phyloP scores from a whole-genome alignment of 768 basidiomycete species.

The Collybia sp. region DNA sequence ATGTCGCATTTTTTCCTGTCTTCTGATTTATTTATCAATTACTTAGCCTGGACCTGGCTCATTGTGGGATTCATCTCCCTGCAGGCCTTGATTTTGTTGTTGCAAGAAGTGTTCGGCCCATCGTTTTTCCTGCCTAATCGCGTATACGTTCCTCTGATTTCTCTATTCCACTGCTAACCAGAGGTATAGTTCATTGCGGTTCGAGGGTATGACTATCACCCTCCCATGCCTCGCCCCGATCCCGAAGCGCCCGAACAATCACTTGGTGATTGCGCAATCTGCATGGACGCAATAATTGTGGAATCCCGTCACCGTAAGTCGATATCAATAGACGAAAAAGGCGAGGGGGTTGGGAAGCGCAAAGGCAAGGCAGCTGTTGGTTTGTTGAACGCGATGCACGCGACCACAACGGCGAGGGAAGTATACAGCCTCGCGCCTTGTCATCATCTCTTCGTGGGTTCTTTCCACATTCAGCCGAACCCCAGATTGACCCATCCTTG shows the following conservation, averaged over 20 bases:
- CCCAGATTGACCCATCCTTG: neutral
- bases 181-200: constrained; percentile 47
- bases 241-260: constrained; percentile 72
- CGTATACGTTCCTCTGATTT: constrained; percentile 32
- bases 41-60: constrained; percentile 58
- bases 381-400: constrained; percentile 36
- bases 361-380: constrained; percentile 27
- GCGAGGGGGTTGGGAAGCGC: constrained; percentile 9
- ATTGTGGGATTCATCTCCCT: constrained; percentile 56
- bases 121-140: constrained; percentile 77
- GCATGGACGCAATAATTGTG: constrained; percentile 80
- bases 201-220: constrained; percentile 83
- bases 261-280: constrained; percentile 87
- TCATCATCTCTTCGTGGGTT: constrained; percentile 80
- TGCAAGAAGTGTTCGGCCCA: constrained; percentile 77
- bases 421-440: constrained; percentile 86
- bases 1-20: constrained; percentile 18
- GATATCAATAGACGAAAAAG: constrained; percentile 22
- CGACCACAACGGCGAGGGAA: constrained; percentile 43
- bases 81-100: constrained; percentile 57
- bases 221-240: constrained; percentile 65
- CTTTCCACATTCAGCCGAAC: neutral
- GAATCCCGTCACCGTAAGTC: constrained; percentile 34
- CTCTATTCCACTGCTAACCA: constrained; percentile 1
- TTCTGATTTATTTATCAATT: constrained; percentile 2